A percentile compares a stretch with the other conserved stretches of the same genome.
phyloP scores from a whole-genome alignment of 495 filamentous ascomycete species.

The Xylaria acuta region DNA sequence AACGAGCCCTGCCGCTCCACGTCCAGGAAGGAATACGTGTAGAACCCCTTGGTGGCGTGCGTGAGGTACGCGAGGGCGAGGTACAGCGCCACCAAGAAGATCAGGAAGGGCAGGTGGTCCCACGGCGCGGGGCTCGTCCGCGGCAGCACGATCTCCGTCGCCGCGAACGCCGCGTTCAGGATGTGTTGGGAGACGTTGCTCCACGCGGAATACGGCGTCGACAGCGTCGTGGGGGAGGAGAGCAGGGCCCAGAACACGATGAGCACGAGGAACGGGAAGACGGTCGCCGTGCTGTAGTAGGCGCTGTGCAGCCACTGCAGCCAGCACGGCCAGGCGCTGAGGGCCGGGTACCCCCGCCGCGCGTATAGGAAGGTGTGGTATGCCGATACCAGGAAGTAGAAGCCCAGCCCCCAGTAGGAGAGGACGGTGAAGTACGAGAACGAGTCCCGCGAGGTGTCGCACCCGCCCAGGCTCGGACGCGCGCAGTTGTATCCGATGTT shows the following conservation, averaged over 20 bases:
- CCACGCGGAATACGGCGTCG: constrained; percentile 62
- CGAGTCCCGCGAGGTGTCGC: constrained; percentile 45
- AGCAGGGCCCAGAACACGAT: constrained; percentile 68
- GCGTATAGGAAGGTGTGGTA: constrained; percentile 73
- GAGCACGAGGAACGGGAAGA: constrained; percentile 73
- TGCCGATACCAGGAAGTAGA: constrained; percentile 72
- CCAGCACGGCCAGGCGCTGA: constrained; percentile 64
- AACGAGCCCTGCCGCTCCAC: constrained; percentile 45
- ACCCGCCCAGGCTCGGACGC: constrained; percentile 39
- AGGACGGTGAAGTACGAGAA: constrained; percentile 85
- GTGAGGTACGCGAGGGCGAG: constrained; percentile 78
- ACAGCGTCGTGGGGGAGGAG: constrained; percentile 58
- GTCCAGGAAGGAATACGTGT: constrained; percentile 78
- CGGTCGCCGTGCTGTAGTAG: constrained; percentile 69
- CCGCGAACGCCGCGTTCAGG: constrained; percentile 72
- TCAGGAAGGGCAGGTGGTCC: constrained; percentile 61
- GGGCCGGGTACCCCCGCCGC: constrained; percentile 57
- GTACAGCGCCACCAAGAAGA: constrained; percentile 72
- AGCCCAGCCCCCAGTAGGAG: constrained; percentile 80
- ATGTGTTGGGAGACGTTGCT: constrained; percentile 77
- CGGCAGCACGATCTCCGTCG: constrained; percentile 74
- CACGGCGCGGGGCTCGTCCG: constrained; percentile 64
- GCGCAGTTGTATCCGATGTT: constrained; percentile 65
- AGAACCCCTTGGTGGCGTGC: constrained; percentile 70
- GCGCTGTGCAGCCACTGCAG: constrained; percentile 70